These are phyloP conservation scores for Chenopodium berlandieri DNA, from an alignment of 148 eudicot genomes.

Conservation along the genomic window DNA sequence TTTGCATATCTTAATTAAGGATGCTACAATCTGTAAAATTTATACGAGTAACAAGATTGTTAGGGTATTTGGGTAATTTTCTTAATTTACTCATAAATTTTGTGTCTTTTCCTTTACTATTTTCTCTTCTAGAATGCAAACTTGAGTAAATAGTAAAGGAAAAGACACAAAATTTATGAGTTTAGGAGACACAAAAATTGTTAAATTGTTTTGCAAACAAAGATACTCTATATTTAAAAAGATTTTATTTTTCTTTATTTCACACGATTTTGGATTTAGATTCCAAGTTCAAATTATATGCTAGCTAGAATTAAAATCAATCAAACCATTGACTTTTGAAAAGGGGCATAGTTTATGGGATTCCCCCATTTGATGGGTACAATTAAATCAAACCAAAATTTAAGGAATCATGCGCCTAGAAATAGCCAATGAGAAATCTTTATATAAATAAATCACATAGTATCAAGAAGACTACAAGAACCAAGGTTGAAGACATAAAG, in stretches of 20 bases:
- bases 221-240: neutral
- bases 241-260: neutral
- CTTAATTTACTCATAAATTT: too few relatives aligned
- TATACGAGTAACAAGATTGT: too few relatives aligned
- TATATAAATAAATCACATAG: neutral
- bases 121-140: too few relatives aligned
- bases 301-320: too few relatives aligned
- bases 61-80: too few relatives aligned
- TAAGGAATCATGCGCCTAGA: neutral
- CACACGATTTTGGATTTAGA: neutral
- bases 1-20: too few relatives aligned
- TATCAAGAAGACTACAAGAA: neutral
- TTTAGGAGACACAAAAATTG: too few relatives aligned
- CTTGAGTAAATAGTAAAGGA: too few relatives aligned
- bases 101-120: too few relatives aligned
- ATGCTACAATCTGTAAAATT: too few relatives aligned
- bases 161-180: too few relatives aligned
- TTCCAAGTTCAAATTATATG: neutral
- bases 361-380: neutral
- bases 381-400: neutral
- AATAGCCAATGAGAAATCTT: neutral
- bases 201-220: neutral
- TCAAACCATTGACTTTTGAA: neutral
- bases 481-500: neutral
- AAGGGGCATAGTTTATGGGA: neutral